Evolutionary conservation across 1,139 yeast genomes (phyloP).

Genomic region (Maudiozyma humilis): DNA sequence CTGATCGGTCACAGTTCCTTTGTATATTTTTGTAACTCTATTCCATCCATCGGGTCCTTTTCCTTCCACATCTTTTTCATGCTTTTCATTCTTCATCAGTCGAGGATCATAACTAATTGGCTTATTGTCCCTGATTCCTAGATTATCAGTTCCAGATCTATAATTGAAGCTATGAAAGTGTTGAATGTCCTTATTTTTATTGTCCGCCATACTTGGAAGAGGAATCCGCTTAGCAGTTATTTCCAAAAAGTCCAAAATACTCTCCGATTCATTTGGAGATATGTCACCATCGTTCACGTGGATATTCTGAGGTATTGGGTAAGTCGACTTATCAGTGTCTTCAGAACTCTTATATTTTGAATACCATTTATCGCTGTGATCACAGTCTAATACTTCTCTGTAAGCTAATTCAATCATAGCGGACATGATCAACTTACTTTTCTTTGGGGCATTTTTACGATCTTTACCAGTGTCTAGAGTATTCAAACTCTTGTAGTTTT

Average conservation of each 20-base stretch:
- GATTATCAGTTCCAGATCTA: conserved; percentile 80
- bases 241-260: conserved; percentile 15
- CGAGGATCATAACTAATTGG: conserved; percentile 74
- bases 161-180: conserved; percentile 47
- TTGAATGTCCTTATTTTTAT: conserved; percentile 9
- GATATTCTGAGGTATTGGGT: neutral
- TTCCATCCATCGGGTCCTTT: conserved; percentile 59
- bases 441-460: conserved; percentile 1
- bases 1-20: conserved; percentile 46
- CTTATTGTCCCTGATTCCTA: conserved; percentile 78
- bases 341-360: conserved; percentile 11
- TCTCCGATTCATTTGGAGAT: conserved; percentile 4
- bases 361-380: conserved; percentile 43
- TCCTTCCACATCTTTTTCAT: conserved; percentile 68
- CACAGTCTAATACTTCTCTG: conserved; percentile 48
- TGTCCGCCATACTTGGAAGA: conserved; percentile 13
- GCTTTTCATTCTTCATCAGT: conserved; percentile 57
- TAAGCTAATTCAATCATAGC: conserved; percentile 71
- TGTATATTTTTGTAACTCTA: conserved; percentile 38
- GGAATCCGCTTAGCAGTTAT: conserved; percentile 4
- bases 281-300: conserved; percentile 31
- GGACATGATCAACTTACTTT: conserved; percentile 35
- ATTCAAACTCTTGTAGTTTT: conserved; percentile 29
- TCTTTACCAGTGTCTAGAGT: conserved; percentile 8
- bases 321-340: conserved; percentile 1